A percentile compares a stretch with the other conserved stretches of the same genome.
phyloP scores from a whole-genome alignment of 306 rosid genomes.

The Betula pendula region DNA sequence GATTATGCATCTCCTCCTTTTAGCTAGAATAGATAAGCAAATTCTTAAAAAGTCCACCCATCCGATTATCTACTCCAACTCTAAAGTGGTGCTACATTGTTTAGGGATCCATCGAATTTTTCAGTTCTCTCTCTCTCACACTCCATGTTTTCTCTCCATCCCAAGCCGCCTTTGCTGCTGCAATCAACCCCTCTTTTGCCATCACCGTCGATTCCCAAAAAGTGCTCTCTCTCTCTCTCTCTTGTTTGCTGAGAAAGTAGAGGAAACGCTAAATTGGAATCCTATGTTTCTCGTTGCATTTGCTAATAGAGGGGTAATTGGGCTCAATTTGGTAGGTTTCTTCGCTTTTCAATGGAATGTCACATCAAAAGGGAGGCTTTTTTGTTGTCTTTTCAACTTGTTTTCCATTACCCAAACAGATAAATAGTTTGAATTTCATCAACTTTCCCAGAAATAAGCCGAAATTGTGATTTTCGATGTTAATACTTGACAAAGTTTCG shows the following conservation, averaged over 20 bases:
- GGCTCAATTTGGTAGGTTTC: neutral
- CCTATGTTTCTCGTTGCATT: neutral
- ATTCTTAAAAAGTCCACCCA: too few relatives aligned
- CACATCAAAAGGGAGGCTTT: neutral
- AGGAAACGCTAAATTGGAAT: neutral
- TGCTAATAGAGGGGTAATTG: neutral
- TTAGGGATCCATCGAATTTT: too few relatives aligned
- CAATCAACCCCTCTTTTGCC: slow-evolving; percentile 70
- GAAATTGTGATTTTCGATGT: neutral
- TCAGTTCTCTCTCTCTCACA: too few relatives aligned
- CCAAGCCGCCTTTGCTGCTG: slow-evolving; percentile 71
- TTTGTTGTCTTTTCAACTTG: too few relatives aligned
- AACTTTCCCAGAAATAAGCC: neutral
- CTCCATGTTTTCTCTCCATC: too few relatives aligned
- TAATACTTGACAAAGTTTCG: slow-evolving; percentile 8
- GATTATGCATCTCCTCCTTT: too few relatives aligned
- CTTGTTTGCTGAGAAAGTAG: neutral
- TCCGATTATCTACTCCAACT: too few relatives aligned
- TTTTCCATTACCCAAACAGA: neutral
- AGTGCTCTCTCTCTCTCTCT: slow-evolving; percentile 28
- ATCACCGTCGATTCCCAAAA: slow-evolving; percentile 67
- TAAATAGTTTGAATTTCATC: neutral
- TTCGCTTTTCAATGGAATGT: neutral
- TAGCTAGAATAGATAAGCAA: too few relatives aligned
- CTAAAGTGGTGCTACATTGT: too few relatives aligned